Percentiles rank a stretch among this genome's conserved stretches.
These are phyloP conservation scores for Pyronema omphalodes DNA, from an alignment of 495 filamentous ascomycete species.

Conservation along the genomic window DNA sequence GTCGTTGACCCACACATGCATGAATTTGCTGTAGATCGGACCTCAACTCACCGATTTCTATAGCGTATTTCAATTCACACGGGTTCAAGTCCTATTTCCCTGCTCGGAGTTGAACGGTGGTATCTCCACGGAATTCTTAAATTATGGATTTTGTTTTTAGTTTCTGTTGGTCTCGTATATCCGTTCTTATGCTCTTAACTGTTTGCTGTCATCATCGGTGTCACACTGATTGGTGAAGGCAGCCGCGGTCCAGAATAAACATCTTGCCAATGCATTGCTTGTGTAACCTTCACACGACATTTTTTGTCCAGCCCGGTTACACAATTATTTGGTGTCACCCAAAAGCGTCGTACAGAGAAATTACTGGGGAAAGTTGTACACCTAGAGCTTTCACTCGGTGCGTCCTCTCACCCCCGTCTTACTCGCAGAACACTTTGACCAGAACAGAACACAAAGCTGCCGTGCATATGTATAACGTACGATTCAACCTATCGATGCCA, in stretches of 20 bases:
- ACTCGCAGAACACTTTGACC: background rate
- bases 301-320: background rate
- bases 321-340: background rate
- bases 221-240: background rate
- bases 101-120: too few relatives aligned
- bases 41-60: too few relatives aligned
- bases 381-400: background rate
- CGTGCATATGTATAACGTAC: background rate
- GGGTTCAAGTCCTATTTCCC: too few relatives aligned
- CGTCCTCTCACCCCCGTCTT: background rate
- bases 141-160: too few relatives aligned
- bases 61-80: too few relatives aligned
- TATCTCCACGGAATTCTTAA: too few relatives aligned
- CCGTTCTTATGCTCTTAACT: too few relatives aligned
- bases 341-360: background rate
- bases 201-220: background rate
- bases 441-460: background rate
- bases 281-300: background rate
- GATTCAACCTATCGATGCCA: background rate
- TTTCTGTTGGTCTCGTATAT: too few relatives aligned
- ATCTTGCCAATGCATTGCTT: background rate
- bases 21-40: too few relatives aligned
- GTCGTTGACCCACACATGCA: too few relatives aligned
- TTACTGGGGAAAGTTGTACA: background rate
- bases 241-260: background rate